Conservation (phyloP, 2,329 filamentous ascomycete species). For the Periconia sp. region DNA sequence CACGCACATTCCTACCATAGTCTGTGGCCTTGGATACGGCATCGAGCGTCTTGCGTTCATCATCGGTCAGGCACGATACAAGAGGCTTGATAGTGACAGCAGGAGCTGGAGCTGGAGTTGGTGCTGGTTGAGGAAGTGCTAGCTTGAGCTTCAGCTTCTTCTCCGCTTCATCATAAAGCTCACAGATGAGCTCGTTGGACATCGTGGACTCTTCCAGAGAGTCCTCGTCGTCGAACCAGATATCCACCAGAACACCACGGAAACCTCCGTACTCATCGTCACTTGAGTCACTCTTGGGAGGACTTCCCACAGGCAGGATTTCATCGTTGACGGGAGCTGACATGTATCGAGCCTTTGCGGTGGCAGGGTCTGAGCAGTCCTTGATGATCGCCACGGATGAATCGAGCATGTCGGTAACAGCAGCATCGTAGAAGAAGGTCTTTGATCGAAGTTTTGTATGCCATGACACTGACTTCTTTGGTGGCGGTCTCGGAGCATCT, state of each 20-base stretch:
- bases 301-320: neutral
- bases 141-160: conserved; percentile 8
- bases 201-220: conserved; percentile 26
- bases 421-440: neutral
- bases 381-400: neutral
- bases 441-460: conserved; percentile 14
- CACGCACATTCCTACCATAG: conserved; percentile 19
- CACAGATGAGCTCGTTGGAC: conserved; percentile 26
- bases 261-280: conserved; percentile 10
- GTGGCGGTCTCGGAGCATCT: conserved; percentile 11
- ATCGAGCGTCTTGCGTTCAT: conserved; percentile 22
- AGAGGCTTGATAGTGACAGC: conserved; percentile 20
- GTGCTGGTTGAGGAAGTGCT: neutral
- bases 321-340: neutral
- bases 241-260: conserved; percentile 16
- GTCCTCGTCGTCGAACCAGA: conserved; percentile 13
- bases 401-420: neutral
- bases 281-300: no score
- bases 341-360: neutral
- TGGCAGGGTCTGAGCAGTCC: neutral
- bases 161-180: conserved; percentile 22
- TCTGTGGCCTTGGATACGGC: conserved; percentile 17
- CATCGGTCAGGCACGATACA: conserved; percentile 20
- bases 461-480: conserved; percentile 20
- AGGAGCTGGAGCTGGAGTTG: neutral